These are phyloP conservation scores for Mariannaea sp. DNA, from an alignment of 2,329 filamentous ascomycete species.

Conservation along the genomic window DNA sequence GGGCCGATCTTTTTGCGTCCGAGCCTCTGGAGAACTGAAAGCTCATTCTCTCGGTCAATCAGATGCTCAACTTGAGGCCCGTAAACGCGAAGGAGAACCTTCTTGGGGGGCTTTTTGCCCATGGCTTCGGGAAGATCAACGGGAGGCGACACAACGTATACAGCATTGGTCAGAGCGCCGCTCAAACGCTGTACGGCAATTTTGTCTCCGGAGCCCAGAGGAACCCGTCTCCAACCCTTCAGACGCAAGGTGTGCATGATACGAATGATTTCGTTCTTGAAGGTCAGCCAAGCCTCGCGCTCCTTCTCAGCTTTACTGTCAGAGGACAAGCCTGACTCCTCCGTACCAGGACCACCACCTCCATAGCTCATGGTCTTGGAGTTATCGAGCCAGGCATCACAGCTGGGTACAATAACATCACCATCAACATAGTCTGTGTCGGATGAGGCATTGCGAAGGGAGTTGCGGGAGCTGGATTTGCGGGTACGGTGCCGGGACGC, in stretches of 20 bases:
- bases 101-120: constrained; percentile 57
- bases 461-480: constrained; percentile 39
- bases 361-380: constrained; percentile 83
- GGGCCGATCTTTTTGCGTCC: constrained; percentile 93
- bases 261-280: constrained; percentile 91
- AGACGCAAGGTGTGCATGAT: constrained; percentile 86
- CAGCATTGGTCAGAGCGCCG: constrained; percentile 92
- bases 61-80: constrained; percentile 94
- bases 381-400: constrained; percentile 86
- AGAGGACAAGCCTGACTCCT: constrained; percentile 43
- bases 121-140: constrained; percentile 55
- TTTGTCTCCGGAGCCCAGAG: constrained; percentile 69
- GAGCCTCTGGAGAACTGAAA: constrained; percentile 82
- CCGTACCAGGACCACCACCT: constrained; percentile 51
- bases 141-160: constrained; percentile 91
- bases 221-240: constrained; percentile 88
- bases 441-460: constrained; percentile 64
- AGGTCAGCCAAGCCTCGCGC: constrained; percentile 76
- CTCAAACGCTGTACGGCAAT: constrained; percentile 79
- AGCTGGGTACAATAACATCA: constrained; percentile 82
- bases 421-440: constrained; percentile 85
- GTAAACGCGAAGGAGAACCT: constrained; percentile 88
- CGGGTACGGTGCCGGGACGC: constrained; percentile 49
- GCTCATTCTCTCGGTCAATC: constrained; percentile 89
- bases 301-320: constrained; percentile 64